Base-by-base conservation (phyloP, 2,329 filamentous ascomycete genomes). In the Didymella pomorum region DNA sequence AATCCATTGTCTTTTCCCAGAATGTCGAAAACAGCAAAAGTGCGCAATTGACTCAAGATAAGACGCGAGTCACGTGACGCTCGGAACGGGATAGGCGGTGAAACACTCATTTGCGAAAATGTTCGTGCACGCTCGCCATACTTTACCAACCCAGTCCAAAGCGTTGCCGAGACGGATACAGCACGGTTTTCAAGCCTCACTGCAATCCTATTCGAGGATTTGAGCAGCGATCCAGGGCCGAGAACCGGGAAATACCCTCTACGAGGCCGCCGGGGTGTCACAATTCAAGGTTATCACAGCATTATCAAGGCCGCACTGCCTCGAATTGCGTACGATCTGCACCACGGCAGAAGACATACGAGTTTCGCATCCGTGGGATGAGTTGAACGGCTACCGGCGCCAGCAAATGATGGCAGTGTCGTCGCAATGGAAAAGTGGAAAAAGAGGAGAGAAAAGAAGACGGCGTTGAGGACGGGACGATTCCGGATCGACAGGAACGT, bases 111-210 rank as follows among this genome's bases (percentile, higher is more conserved):
- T 54, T 58, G 46, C 50, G n/a, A 20, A 49, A 53, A 45, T 7
- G 56, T 29, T 53, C 49, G 56, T 58, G 50, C 56, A 54, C 50
- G 50, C 56, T 58, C 56, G 50, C 56, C 31, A 54, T 58, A 54
- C 56, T 28, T 54, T 58, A 58, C 50, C 31, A 41, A 23, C 26
- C 14, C 31, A 53, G 56, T 39, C 21, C 37, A 53, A 31, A 28
- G 23, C 37, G 14, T 48, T 53, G 50, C 41, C 56, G 56, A 58
- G 31, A 28, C 50, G 21, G 50, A 33, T 28, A 51, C 33, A 51
- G 26, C 6, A 39, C 39, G 29, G 37, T 11, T 33, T 9, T 23
- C 20, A 44, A 46, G 31, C 31, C 50, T 58, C 49, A 49, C 39
- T 35, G 28, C 33, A 12, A 10, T 23, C 41, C 18, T 25, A 50